Base-by-base conservation (phyloP, 768 basidiomycete genomes). In the Mycena alexandri region DNA sequence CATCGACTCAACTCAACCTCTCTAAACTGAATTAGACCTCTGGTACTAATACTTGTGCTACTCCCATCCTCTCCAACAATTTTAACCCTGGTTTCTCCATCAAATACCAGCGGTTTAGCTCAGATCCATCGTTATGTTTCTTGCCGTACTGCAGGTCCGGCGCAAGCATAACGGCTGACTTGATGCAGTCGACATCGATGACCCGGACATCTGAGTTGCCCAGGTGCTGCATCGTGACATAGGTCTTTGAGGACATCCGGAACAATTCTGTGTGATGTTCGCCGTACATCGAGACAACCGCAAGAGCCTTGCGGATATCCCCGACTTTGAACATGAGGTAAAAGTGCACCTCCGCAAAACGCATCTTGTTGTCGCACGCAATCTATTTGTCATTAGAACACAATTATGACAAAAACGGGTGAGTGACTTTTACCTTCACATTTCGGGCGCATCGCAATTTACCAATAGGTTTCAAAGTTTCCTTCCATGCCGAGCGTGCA, bases 81-180 rank as follows among this genome's bases (percentile, higher is more conserved):
- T 48, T 50, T 5, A 60, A 19, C 22, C 59, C 48, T 1, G 59
- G 59, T 22, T 60, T 60, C 34, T 60, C 60, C 47, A 51, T 42
- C 22, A 61, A 24, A 34, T 42, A 61, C 50, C 50, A 52, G 0
- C 61, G 22, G 16, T 61, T 51, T 2, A 61, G 24, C 22, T 61
- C 51, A 2, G 61, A 22, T 8, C 61, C 61, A 22, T 61, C 61
- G 4, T 21, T 5, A 24, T 17, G 21, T 0, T 11, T 10, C 3
- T n/a, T 43, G 13, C 7, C 16, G 24, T 61, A 61, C 5, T 25
- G 67, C 0, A 43, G 33, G 16, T 65, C 61, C 1, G 74, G 76
- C 0, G 76, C 61, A 74, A 79, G 75, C 11, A 73, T 73, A 24
- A 79, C 68, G n/a, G 75, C 66, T 6, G 74, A 70, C 0, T n/a